Evolutionary conservation across 164 flowering plant species (phyloP).

Genomic region (Chimonanthus praecox): DNA sequence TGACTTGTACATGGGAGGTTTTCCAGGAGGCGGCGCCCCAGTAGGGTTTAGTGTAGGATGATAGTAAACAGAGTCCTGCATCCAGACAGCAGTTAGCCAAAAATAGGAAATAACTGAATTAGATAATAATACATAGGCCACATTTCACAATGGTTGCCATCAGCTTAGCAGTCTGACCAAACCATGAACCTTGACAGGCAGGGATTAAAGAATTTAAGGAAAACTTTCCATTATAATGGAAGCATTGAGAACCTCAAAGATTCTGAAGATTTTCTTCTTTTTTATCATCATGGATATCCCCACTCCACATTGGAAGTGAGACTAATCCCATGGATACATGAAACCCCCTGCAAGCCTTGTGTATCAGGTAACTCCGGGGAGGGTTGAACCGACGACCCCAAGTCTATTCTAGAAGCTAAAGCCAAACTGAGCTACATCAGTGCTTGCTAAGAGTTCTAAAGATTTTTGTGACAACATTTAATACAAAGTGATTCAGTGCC

Average conservation of each 20-base stretch:
- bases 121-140: not conserved
- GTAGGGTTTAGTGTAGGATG: conserved; percentile 93
- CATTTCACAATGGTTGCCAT: not conserved
- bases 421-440: too few relatives aligned
- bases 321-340: too few relatives aligned
- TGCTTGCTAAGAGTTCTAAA: too few relatives aligned
- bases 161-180: not conserved
- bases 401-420: too few relatives aligned
- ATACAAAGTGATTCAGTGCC: too few relatives aligned
- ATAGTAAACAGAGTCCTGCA: conserved; percentile 98
- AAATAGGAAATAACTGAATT: not conserved
- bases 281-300: too few relatives aligned
- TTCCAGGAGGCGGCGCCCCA: conserved; percentile 99
- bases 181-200: not conserved
- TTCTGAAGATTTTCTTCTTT: too few relatives aligned
- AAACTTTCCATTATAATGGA: not conserved
- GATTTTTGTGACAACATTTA: too few relatives aligned
- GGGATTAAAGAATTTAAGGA: not conserved
- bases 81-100: conserved; percentile 8
- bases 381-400: too few relatives aligned
- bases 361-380: too few relatives aligned
- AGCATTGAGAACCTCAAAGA: not conserved
- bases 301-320: too few relatives aligned
- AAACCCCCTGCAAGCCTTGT: too few relatives aligned
- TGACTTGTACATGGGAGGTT: conserved; percentile 95